Evolutionary conservation across 78 protist species (phyloP), one percentile per base, ranked within the genome.

Genomic region (Dictyostelium intermedium): DNA sequence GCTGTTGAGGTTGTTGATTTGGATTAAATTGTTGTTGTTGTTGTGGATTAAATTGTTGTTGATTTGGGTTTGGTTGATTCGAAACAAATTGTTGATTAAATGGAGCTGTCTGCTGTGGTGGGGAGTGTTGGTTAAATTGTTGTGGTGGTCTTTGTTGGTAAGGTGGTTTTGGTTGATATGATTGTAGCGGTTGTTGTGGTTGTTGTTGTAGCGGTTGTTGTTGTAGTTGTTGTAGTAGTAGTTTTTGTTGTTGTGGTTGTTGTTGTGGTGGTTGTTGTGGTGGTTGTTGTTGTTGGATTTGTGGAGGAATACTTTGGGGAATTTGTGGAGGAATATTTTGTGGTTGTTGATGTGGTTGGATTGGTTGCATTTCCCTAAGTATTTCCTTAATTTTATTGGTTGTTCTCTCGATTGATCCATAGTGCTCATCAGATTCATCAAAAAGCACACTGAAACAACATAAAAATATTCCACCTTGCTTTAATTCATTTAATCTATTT

Each of bases 51-150:
- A 45, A 34, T 27, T 82, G 76, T 23, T 63, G 87, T 83, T 45
- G 86, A 34, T 82, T 61, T 34, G 25, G 43, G n/a, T 82, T 53
- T 9, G 35, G 87, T 82, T 41, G 85, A 30, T 80, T 60, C 11
- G 20, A 20, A n/a, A 56, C 30, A 50, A 50, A 61, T 30, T 82
- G 76, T 23, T 61, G 77, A 61, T 43, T 66, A 32, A 34, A 27
- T 34, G 23, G 50, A 7, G 61, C 39, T 7, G 5, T 6, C 32
- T 45, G 87, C 23, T 23, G 79, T 43, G n/a, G n/a, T n/a, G n/a
- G n/a, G n/a, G n/a, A n/a, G n/a, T 53, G 23, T 23, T 53, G 69
- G 69, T 8, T 27, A 23, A 18, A 16, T 34, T 10, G 34, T 10
- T 66, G 74, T 27, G 34, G 69, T 5, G 69, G 74, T 66, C 35